These are phyloP conservation scores for Arachis stenosperma DNA, from an alignment of 306 rosid species.

Conservation along the genomic window DNA sequence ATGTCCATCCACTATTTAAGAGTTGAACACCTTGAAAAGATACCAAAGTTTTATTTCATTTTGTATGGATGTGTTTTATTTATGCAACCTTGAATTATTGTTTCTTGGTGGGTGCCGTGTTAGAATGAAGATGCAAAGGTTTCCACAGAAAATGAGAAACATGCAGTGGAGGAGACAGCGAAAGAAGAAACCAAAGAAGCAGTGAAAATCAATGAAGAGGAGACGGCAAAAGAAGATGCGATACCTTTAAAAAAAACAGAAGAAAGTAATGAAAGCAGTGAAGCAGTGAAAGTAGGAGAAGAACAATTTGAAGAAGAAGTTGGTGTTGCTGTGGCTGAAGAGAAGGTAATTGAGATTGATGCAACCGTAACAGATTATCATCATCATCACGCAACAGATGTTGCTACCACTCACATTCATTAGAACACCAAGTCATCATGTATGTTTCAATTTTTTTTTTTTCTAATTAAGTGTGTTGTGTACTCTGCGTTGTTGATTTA, in stretches of 20 bases:
- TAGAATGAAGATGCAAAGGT: slow-evolving; percentile 43
- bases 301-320: slow-evolving; percentile 13
- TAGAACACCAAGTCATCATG: not conserved
- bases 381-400: slow-evolving; percentile 3
- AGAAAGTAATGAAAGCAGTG: not conserved
- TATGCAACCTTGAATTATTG: not conserved
- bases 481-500: no score
- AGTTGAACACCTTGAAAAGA: no score
- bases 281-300: slow-evolving; percentile 14
- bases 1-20: not conserved
- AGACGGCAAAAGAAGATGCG: slow-evolving; percentile 24
- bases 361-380: not conserved
- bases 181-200: slow-evolving; percentile 25
- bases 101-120: not conserved
- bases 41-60: no score
- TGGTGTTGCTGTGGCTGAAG: slow-evolving; percentile 21
- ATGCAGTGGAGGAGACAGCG: slow-evolving; percentile 31
- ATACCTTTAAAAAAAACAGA: not conserved
- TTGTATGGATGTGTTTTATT: no score
- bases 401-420: not conserved
- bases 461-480: no score
- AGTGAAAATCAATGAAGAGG: slow-evolving; percentile 16
- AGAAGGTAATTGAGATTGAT: slow-evolving; percentile 37
- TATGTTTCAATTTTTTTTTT: no score
- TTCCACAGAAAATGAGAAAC: slow-evolving; percentile 34